Percentiles rank a stretch among this genome's conserved stretches.
phyloP scores from a whole-genome alignment of 2,329 filamentous ascomycete genomes.

The Rhytidhysteron rufulum region DNA sequence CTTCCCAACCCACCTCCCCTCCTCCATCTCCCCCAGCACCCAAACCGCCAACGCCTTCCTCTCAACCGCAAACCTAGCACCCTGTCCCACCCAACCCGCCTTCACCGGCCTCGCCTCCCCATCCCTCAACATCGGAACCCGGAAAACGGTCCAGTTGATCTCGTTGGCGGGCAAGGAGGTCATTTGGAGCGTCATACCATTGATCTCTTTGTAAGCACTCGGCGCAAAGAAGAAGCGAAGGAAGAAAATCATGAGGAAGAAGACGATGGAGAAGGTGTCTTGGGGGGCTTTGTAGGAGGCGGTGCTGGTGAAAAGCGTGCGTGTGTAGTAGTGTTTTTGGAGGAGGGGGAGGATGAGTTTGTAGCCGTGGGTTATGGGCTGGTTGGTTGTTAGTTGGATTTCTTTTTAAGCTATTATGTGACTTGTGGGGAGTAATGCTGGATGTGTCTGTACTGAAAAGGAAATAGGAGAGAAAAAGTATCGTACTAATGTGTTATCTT shows the following conservation, averaged over 20 bases:
- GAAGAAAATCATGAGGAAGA: slow-evolving; percentile 4
- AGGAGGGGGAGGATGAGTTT: slow-evolving; percentile 8
- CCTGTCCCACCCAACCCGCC: slow-evolving; percentile 6
- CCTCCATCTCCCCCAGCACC: no score
- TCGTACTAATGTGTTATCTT: no score
- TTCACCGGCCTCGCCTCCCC: slow-evolving; percentile 4
- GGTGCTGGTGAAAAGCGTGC: slow-evolving; percentile 6
- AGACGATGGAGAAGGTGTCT: slow-evolving; percentile 6
- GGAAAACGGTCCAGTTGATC: slow-evolving; percentile 8
- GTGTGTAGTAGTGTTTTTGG: slow-evolving; percentile 6
- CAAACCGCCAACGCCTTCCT: slow-evolving; percentile 9
- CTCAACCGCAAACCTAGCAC: slow-evolving; percentile 4
- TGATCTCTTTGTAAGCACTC: slow-evolving; percentile 10
- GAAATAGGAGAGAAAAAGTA: no score
- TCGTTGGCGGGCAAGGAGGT: slow-evolving; percentile 1
- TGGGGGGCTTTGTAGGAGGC: slow-evolving; percentile 6
- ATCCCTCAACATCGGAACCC: slow-evolving; percentile 8
- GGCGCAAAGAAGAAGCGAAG: slow-evolving; percentile 7
- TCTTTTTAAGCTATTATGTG: no score
- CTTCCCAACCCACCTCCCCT: no score
- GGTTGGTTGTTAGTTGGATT: neutral
- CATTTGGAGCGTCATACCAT: slow-evolving; percentile 2
- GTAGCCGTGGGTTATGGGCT: slow-evolving; percentile 9
- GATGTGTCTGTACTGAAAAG: no score
- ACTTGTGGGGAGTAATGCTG: no score